Base-by-base conservation (phyloP, 1,139 yeast genomes). In the Nakaseomyces bracarensis region DNA sequence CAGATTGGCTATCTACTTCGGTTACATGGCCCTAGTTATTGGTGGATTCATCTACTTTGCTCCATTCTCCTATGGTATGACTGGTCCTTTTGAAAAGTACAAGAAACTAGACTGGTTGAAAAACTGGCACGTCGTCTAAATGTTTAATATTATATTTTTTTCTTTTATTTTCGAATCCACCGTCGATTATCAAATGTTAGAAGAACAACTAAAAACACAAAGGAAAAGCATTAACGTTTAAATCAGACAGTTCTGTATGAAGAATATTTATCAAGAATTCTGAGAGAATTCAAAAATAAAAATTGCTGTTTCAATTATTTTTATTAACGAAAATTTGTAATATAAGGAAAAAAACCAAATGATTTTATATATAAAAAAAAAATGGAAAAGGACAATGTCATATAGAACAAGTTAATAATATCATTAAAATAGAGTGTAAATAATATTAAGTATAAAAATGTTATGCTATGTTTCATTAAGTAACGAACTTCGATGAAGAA, bases 21-120 rank as follows among this genome's bases (percentile, higher is more conserved):
- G 64, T n/a, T 71, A 79, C 53, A 80, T 76, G 53, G 72, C 71
- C 3, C 59, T 71, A 42, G 79, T 84, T 36, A 69, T 77, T 48
- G 85, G 79, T 28, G 68, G 79, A 44, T 91, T 86, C 71, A 69
- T 77, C 67, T 71, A 74, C 63, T 82, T 84, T 66, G 71, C 86
- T 52, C 83, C 84, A 56, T 68, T 91, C 43, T 75, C 95, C 2
- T 83, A 84, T 58, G 99, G 99, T 59, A 80, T 93, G 93, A 80
- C 72, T 44, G 96, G 96, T 39, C 82, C 86, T 45, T 74, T 77
- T 46, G 62, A 66, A 25, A 68, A 85, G 48, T 91, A 73, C 71
- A 65, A 67, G 41, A 77, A 86, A 66, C 72, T 91, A 67, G 79
- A 83, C 62, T 74, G 91, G 74, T 71, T 91, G 54, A 64, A 71